These are phyloP conservation scores for Rhynchospora pubera DNA, from an alignment of 176 grass and related monocot species.

Conservation along the genomic window DNA sequence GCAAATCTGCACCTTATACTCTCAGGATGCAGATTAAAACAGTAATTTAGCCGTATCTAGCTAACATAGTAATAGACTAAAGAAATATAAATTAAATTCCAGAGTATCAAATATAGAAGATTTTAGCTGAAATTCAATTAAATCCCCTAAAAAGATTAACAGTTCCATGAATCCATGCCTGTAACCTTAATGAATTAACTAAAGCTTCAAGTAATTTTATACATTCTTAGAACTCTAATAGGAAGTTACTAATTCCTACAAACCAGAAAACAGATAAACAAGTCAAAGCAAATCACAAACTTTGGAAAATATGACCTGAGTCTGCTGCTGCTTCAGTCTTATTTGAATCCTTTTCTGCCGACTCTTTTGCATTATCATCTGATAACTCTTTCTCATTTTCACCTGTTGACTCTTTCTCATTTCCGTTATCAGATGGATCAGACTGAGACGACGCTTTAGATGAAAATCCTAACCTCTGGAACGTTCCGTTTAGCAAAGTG, in stretches of 20 bases:
- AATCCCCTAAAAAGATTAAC: background rate
- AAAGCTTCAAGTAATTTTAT: background rate
- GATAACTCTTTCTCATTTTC: slow-evolving; percentile 7
- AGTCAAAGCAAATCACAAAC: background rate
- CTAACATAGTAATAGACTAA: background rate
- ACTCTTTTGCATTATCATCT: slow-evolving; percentile 7
- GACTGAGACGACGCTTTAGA: slow-evolving; percentile 9
- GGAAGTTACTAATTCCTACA: background rate
- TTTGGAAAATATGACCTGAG: background rate
- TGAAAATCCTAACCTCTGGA: slow-evolving; percentile 22
- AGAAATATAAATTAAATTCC: background rate
- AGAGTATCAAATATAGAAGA: background rate
- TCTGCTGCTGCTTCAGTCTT: slow-evolving; percentile 14
- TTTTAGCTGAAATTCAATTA: background rate
- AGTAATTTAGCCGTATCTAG: no score
- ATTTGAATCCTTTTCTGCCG: background rate
- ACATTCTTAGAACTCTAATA: background rate
- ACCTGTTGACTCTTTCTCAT: background rate
- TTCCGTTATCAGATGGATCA: background rate
- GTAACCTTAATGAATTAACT: background rate
- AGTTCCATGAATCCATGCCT: background rate
- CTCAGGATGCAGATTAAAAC: no score
- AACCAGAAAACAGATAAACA: background rate
- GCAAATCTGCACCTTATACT: no score
- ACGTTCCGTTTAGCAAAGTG: slow-evolving; percentile 1